phyloP scores from a whole-genome alignment of 148 eudicot species.

The Vaccinium corymbosum region DNA sequence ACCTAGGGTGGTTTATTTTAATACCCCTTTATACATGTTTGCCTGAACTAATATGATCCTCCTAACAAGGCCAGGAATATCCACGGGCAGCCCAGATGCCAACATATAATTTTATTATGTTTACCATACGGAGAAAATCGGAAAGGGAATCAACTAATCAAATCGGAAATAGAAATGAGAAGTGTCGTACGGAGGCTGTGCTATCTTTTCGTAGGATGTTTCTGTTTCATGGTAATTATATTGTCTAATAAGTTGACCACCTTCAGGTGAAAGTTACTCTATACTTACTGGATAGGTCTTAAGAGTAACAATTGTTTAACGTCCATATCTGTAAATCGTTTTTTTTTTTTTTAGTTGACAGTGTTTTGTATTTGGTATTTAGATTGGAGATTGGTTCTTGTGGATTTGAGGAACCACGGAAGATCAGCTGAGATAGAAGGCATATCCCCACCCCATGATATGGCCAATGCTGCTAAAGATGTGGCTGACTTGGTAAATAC shows the following conservation, averaged over 20 bases:
- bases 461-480: slow-evolving; percentile 86
- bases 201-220: not conserved
- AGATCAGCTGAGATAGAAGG: slow-evolving; percentile 62
- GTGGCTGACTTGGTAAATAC: slow-evolving; percentile 69
- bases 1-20: not conserved
- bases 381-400: slow-evolving; percentile 87
- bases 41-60: not conserved
- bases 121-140: not conserved
- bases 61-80: not conserved
- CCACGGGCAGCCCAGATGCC: not conserved
- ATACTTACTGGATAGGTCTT: not conserved
- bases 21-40: not conserved
- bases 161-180: not conserved
- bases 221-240: not conserved
- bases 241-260: not conserved
- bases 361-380: slow-evolving; percentile 20
- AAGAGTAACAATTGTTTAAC: not conserved
- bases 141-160: not conserved
- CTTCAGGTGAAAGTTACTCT: not conserved
- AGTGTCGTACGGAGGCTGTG: not conserved
- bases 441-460: slow-evolving; percentile 65
- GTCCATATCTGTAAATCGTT: not conserved
- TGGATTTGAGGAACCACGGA: slow-evolving; percentile 93
- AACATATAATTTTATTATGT: not conserved
- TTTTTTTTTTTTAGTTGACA: not conserved